These are phyloP conservation scores for Omphalea diandra DNA, from an alignment of 441 rosid species.

Conservation along the genomic window DNA sequence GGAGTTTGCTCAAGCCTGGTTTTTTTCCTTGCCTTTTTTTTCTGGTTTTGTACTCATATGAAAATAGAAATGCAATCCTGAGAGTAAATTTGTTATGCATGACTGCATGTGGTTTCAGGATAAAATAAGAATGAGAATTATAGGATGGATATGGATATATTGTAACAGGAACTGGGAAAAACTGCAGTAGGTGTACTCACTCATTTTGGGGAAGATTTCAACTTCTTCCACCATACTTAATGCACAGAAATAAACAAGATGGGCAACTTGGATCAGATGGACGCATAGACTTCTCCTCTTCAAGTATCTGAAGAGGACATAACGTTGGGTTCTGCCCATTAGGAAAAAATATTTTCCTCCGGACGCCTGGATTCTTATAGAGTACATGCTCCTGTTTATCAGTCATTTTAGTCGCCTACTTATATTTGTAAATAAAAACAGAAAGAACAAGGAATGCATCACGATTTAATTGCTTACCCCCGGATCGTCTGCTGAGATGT, in stretches of 20 bases:
- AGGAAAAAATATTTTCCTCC: constrained; percentile 50
- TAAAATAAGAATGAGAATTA: background rate
- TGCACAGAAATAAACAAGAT: constrained; percentile 57
- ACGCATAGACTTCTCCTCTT: constrained; percentile 66
- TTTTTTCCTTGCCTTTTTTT: background rate
- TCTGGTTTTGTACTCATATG: background rate
- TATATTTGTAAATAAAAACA: background rate
- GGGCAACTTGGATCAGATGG: constrained; percentile 57
- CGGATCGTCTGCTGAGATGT: constrained; percentile 41
- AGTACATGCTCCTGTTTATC: constrained; percentile 52
- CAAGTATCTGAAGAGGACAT: constrained; percentile 56
- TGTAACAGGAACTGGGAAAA: background rate
- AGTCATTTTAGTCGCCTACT: background rate
- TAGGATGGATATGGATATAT: background rate
- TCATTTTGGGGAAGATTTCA: constrained; percentile 69
- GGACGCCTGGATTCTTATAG: constrained; percentile 50
- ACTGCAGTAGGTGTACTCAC: constrained; percentile 27
- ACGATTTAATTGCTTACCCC: constrained; percentile 53
- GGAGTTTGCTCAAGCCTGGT: too few relatives aligned
- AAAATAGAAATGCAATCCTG: background rate
- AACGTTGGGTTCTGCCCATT: constrained; percentile 43
- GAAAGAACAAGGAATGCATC: too few relatives aligned
- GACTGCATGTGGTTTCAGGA: background rate
- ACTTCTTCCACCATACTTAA: constrained; percentile 65
- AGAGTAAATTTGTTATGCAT: background rate